Base-by-base conservation (phyloP, 2,329 filamentous ascomycete species). In the Arachnomyces sp. region DNA sequence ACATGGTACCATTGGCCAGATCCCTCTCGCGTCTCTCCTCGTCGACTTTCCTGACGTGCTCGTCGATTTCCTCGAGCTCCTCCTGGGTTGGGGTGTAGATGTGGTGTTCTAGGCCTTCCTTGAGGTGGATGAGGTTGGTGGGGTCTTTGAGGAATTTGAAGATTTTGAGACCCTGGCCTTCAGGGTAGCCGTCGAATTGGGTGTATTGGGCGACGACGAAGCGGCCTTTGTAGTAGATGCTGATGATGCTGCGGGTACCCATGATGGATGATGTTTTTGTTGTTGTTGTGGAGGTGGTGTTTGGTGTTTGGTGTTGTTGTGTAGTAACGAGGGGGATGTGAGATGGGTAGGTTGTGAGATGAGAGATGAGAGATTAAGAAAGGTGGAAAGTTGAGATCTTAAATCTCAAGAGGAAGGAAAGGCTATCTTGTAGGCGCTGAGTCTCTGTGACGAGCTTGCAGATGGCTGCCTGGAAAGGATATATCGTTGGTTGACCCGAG, bases 151-250 rank as follows among this genome's bases (percentile, higher is more conserved):
- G 43, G 44, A 57, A 57, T 25, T 39, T 7, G 30, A 56, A 40
- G 35, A 58, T 44, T 0, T 9, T 32, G 4, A 36, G 12, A 12
- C 56, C 57, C 41, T 55, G 50, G 13, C 53, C 52, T 8, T 45
- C 35, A 8, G 49, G 50, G 39, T 52, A 50, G 38, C 52, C 54
- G 36, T 59, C 54, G 34, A 40, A 55, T 34, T 58, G 53, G 11
- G 48, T 45, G 38, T 57, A 56, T 34, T 60, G 54, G 12, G 49
- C 49, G 25, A 58, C 42, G 29, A 49, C 39, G 40, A 52, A 50
- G 40, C 42, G 46, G 30, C 49, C 49, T 35, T 47, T 42, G 40
- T 48, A 49, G 39, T 39, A 50, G 28, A 52, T 39, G 35, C 44
- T 48, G 32, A 52, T 48, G 25, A 52, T 43, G 36, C 37, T 48